Evolutionary conservation across 2,329 filamentous ascomycete genomes (phyloP), one percentile per base, ranked within the genome.

Genomic region (Gaeumannomyces tritici): DNA sequence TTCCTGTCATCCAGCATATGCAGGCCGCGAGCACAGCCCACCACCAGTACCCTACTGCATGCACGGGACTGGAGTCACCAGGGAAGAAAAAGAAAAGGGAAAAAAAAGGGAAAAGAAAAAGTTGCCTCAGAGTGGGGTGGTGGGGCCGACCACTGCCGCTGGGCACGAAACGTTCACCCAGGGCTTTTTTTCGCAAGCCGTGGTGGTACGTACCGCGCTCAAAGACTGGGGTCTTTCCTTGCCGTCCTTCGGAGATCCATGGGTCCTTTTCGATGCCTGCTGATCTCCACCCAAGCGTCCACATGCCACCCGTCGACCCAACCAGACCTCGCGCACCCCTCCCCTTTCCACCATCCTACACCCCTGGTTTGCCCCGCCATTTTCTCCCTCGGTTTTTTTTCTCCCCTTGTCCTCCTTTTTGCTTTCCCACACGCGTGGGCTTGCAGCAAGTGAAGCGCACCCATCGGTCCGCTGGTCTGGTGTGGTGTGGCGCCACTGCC

Each of bases 11-110:
- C 67, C 66, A 71, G 66, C 69, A 69, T 71, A 72, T 72, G 72
- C 72, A 72, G 62, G 70, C 69, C 58, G 55, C 65, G 66, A 69
- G 71, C 72, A 74, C 73, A 72, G 73, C 73, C 72, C 66, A 62
- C 68, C 62, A 56, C 55, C 26, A 56, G 8, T n/a, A 51, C 42
- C 42, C 42, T 51, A 51, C 42, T 51, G n/a, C n/a, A 51, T 51
- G 42, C 42, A 51, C 42, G 11, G 42, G n/a, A 51, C 42, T 51
- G 42, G 42, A 51, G 42, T n/a, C 42, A 7, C 42, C 8, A 65
- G 67, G 64, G 64, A 64, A 67, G 0, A 12, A 33, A 11, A 33
- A 33, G 31, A 12, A 33, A 33, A 33, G 15, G 15, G 12, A 35
- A 35, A 35, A 35, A 35, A 35, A 15, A 33, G 2, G 31, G 2